Evolutionary conservation across 2,329 filamentous ascomycete species (phyloP), one percentile per base, ranked within the genome.

Genomic region (Cladophialophora immunda): DNA sequence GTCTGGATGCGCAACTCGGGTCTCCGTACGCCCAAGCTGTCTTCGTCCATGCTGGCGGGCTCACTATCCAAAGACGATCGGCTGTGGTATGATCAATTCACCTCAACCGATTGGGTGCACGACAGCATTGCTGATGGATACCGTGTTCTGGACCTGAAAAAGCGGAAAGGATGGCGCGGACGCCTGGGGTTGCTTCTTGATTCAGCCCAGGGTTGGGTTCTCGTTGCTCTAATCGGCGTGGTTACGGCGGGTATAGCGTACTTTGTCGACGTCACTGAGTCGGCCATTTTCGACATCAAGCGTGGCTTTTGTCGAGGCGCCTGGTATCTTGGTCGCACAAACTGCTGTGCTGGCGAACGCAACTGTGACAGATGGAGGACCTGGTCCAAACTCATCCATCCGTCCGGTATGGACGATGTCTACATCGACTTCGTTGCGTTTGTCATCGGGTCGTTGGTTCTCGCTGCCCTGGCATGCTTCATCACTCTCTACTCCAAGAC

Each of bases 51-150:
- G 62, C 91, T 89, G 74, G 47, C 47, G 25, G 81, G 84, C 36
- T 89, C 88, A 4, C 80, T 91, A 9, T 90, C 88, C 73, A 83
- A 90, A 58, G 92, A 97, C 75, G 93, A 98, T 72, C 89, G 95
- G 67, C 91, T 96, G 9, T 98, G 95, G 95, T 98, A 98, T 80
- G 95, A 99, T 82, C 95, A 99, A 79, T 97, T 97, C 75, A 97
- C 93, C 5, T 97, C 92, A 6, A 97, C 93, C 63, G 94, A 99
- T 78, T 99, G 95, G 95, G 94, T 99, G 0, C 94, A 97, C 77
- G 95, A 99, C 79, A 94, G 91, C 77, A 97, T 99, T 72, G 92
- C 93, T 74, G 95, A 98, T 79, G 93, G 94, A 9, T 92, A 93
- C 74, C 91, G 95, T 29, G 89, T 96, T 58, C 95, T 96, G 77